These are phyloP conservation scores for Bacterosira constricta DNA, from an alignment of 108 stramenopile species.

Conservation along the genomic window DNA sequence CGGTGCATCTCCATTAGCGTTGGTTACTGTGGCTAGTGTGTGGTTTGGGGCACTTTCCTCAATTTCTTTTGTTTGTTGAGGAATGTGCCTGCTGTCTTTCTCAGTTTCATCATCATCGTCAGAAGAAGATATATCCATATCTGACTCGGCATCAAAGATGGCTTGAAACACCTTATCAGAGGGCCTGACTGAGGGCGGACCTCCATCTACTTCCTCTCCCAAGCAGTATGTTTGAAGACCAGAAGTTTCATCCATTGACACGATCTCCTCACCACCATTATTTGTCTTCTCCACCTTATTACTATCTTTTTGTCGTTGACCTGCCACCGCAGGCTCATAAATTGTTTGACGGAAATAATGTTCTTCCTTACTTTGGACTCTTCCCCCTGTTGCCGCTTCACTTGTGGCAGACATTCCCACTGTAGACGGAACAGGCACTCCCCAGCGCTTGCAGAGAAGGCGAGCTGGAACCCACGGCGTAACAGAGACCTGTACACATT, in stretches of 20 bases:
- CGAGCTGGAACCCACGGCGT: slow-evolving; percentile 36
- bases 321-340: slow-evolving; percentile 19
- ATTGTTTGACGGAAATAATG: slow-evolving; percentile 36
- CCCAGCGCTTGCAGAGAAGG: slow-evolving; percentile 52
- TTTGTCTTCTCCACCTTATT: neutral
- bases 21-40: neutral
- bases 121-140: slow-evolving; percentile 41
- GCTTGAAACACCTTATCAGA: slow-evolving; percentile 33
- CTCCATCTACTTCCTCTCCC: too few relatives aligned
- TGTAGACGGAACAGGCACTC: slow-evolving; percentile 37
- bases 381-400: neutral
- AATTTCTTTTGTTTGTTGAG: neutral
- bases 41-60: neutral
- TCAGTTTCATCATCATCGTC: slow-evolving; percentile 4
- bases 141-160: slow-evolving; percentile 45
- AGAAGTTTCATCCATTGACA: slow-evolving; percentile 1
- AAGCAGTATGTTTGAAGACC: too few relatives aligned
- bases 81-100: neutral
- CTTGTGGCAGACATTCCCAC: neutral
- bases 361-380: slow-evolving; percentile 21
- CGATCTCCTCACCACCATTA: neutral
- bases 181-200: slow-evolving; percentile 30
- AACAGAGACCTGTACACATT: slow-evolving; percentile 23
- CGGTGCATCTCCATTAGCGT: too few relatives aligned
- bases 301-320: neutral